Base-by-base conservation (phyloP, 495 filamentous ascomycete genomes). In the Geoglossum glabrum region DNA sequence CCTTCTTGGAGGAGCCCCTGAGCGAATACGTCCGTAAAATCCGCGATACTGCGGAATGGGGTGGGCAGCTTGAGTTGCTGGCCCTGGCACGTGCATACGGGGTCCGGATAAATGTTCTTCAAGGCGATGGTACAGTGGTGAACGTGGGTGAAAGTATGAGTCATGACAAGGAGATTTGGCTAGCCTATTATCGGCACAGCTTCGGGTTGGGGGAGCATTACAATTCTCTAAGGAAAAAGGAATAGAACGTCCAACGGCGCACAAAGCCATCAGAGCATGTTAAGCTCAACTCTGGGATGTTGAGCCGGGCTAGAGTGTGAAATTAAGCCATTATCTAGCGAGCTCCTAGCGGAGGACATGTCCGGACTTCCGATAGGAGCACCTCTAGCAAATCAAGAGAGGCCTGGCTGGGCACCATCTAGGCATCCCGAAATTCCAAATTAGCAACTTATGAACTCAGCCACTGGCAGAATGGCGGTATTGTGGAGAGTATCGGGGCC, bases 181-280 rank as follows among this genome's bases (percentile, higher is more conserved):
- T 98, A 69, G 90, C 87, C 25, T 98, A 97, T 70, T 97, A 97
- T 70, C 74, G 84, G 60, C 89, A 96, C 71, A 81, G 82, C 55
- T 96, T 87, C 72, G 89, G 89, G 1, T 72, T 97, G 19, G 92
- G 92, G 13, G 90, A 96, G 74, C 92, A 98, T 71, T 98, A 96
- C 71, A 98, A 97, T 65, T 94, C 90, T 25, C 71, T 98, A 56
- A 64, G 79, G 60, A 52, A 52, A 52, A 13, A 26, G 49, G 9
- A 52, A 28, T 31, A 52, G 17, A 52, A 3, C 25, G 2, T 5
- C 40, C 17, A 2, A 19, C n/a, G n/a, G n/a, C 40, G 23, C 40
- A 17, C 13, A 40, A 8, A 3, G 40, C 19, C 17, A 45, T 21
- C 17, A 13, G 40, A 45, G 40, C 40, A 3, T 19, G 23, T 21